Evolutionary conservation across 176 grass and related monocot species (phyloP).

Genomic region (Phoenix roebelenii): DNA sequence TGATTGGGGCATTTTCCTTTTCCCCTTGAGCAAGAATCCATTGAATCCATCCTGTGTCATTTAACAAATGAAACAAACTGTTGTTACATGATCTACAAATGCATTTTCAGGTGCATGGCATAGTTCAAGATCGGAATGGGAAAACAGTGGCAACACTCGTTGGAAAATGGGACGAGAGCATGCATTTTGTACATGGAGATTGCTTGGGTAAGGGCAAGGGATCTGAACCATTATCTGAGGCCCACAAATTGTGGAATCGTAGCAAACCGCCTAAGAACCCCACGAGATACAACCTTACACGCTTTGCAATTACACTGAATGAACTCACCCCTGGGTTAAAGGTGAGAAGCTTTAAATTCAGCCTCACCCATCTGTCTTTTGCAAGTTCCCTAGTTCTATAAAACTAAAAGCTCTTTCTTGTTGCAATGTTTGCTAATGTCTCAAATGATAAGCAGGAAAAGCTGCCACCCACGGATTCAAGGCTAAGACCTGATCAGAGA

Average conservation of each 20-base stretch:
- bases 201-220: conserved; percentile 88
- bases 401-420: too few species aligned
- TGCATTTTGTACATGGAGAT: conserved; percentile 95
- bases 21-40: too few species aligned
- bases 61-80: too few species aligned
- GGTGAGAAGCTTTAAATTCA: conserved; percentile 29
- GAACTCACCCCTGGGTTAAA: conserved; percentile 80
- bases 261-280: conserved; percentile 68
- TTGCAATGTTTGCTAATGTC: background rate
- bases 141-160: conserved; percentile 87
- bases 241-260: conserved; percentile 75
- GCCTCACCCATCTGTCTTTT: background rate
- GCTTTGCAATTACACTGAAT: conserved; percentile 91
- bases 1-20: too few species aligned
- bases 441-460: conserved; percentile 53
- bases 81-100: background rate
- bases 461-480: conserved; percentile 91
- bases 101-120: conserved; percentile 78
- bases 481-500: conserved; percentile 90
- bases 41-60: too few species aligned
- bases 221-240: conserved; percentile 75
- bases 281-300: conserved; percentile 82
- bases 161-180: conserved; percentile 99
- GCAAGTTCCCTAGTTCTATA: too few species aligned
- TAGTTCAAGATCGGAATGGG: conserved; percentile 86